A percentile compares a stretch with the other conserved stretches of the same genome.
Evolutionary conservation across 441 rosid species (phyloP).

Genomic region (Pelargonium myrrhifolium): DNA sequence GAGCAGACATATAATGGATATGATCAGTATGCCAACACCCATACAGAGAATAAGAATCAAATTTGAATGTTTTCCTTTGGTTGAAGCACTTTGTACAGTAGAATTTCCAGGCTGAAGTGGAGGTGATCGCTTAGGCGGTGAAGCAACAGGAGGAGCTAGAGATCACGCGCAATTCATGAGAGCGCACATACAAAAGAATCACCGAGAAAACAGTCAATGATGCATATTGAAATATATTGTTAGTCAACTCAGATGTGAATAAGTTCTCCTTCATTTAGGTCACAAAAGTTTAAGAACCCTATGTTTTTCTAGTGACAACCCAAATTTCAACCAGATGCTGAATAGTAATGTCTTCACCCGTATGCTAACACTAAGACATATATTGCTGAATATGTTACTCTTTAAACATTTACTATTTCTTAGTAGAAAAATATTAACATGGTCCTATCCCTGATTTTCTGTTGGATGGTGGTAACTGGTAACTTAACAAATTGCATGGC

Average conservation of each 20-base stretch:
- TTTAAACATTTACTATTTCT: too few species aligned
- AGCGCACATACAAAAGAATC: constrained; percentile 17
- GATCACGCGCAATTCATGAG: constrained; percentile 21
- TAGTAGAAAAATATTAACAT: too few species aligned
- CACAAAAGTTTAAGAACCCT: background rate
- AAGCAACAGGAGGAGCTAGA: constrained; percentile 64
- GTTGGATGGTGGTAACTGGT: too few species aligned
- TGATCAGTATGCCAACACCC: constrained; percentile 52
- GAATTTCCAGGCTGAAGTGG: constrained; percentile 39
- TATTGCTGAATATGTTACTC: too few species aligned
- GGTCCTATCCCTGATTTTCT: too few species aligned
- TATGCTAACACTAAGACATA: too few species aligned
- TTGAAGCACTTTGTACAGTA: constrained; percentile 31
- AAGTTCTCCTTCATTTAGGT: background rate
- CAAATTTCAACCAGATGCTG: too few species aligned
- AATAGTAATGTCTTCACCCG: too few species aligned
- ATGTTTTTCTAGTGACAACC: too few species aligned
- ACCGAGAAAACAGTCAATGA: background rate
- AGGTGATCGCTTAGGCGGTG: constrained; percentile 48
- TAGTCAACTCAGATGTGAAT: background rate
- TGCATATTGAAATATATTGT: background rate
- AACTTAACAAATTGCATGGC: background rate
- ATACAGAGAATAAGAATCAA: constrained; percentile 52
- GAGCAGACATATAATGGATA: constrained; percentile 50
- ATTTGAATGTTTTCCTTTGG: constrained; percentile 50